Evolutionary conservation across 345 rosid genomes (phyloP).

Genomic region (Dipteronia sinensis): DNA sequence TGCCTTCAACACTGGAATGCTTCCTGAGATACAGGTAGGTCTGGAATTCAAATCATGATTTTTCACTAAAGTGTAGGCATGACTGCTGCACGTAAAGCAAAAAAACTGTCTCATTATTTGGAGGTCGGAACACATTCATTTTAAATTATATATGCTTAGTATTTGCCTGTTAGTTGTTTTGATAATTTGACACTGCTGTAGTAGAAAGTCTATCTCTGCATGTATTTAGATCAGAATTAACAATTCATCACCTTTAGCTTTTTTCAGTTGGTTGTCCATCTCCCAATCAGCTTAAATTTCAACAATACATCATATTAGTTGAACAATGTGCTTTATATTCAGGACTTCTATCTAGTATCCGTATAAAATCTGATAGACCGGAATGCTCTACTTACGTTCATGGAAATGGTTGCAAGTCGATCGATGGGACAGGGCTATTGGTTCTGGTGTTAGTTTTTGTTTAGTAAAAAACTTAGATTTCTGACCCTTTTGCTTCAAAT

Average conservation of each 20-base stretch:
- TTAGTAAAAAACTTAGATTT: neutral
- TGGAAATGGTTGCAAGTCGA: neutral
- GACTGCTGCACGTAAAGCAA: too few species aligned
- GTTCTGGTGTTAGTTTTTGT: neutral
- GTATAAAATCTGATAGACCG: too few species aligned
- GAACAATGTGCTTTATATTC: too few species aligned
- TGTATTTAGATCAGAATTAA: neutral
- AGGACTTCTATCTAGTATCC: too few species aligned
- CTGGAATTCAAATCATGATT: neutral
- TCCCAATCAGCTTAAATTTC: too few species aligned
- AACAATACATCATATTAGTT: too few species aligned
- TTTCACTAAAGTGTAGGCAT: neutral
- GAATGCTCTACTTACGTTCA: too few species aligned
- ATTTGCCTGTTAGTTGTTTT: neutral
- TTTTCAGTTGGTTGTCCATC: neutral
- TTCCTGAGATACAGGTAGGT: conserved; percentile 86
- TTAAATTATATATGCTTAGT: neutral
- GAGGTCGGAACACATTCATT: neutral
- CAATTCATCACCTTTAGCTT: neutral
- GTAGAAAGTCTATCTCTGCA: neutral
- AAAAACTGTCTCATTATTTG: neutral
- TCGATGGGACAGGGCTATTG: neutral
- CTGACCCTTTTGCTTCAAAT: neutral
- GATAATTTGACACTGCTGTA: neutral
- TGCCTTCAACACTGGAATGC: conserved; percentile 97